These are phyloP conservation scores for Shiraia sp. DNA, from an alignment of 2,329 filamentous ascomycete genomes.

Conservation along the genomic window DNA sequence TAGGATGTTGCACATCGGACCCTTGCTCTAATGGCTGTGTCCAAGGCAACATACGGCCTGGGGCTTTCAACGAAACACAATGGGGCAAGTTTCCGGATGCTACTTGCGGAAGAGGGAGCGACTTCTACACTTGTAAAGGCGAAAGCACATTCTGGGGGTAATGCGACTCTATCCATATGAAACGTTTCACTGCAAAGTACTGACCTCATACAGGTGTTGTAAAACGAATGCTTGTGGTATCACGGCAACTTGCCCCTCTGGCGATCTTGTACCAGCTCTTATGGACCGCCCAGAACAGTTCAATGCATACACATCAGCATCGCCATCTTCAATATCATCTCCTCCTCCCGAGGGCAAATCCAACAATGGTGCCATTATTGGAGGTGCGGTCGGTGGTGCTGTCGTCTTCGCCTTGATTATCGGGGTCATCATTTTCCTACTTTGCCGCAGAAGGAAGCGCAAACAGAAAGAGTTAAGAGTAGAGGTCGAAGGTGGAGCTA, in stretches of 20 bases:
- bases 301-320: conserved; percentile 14
- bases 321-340: conserved; percentile 2
- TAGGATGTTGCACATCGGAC: conserved; percentile 47
- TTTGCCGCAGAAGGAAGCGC: conserved; percentile 22
- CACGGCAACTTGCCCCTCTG: conserved; percentile 28
- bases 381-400: conserved; percentile 34
- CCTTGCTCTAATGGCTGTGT: conserved; percentile 46
- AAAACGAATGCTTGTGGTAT: conserved; percentile 39
- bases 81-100: conserved; percentile 40
- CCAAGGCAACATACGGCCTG: conserved; percentile 35
- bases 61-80: conserved; percentile 37
- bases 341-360: conserved; percentile 2
- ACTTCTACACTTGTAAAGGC: conserved; percentile 44
- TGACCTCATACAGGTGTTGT: conserved; percentile 47
- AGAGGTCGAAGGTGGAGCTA: conserved; percentile 7
- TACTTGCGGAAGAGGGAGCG: conserved; percentile 30
- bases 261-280: conserved; percentile 32
- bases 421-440: conserved; percentile 26
- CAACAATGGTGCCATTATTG: conserved; percentile 29
- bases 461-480: conserved; percentile 4
- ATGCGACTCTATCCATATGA: conserved; percentile 4
- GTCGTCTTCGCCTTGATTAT: conserved; percentile 27
- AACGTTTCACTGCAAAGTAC: conserved; percentile 5
- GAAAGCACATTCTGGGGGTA: conserved; percentile 19
- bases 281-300: conserved; percentile 24